phyloP scores from a whole-genome alignment of 2,329 filamentous ascomycete genomes.

The Botrytis elliptica region DNA sequence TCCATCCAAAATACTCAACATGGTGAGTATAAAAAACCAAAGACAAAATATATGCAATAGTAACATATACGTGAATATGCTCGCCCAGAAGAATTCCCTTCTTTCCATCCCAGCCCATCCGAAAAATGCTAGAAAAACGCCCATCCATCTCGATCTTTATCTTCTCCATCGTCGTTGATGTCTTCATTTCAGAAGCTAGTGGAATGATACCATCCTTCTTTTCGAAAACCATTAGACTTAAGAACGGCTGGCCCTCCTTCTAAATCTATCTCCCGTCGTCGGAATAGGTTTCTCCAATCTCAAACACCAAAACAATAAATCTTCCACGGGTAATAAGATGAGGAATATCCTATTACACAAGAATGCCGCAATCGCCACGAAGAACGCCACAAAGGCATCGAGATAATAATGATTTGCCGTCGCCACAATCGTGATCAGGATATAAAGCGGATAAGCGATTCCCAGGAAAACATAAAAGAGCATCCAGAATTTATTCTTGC shows the following conservation, averaged over 20 bases:
- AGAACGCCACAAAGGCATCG: constrained; percentile 49
- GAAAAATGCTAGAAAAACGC: constrained; percentile 5
- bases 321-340: constrained; percentile 50
- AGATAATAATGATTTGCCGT: constrained; percentile 57
- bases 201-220: too few relatives aligned
- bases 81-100: not conserved
- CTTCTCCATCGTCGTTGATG: not conserved
- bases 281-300: constrained; percentile 51
- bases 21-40: not conserved
- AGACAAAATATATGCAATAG: not conserved
- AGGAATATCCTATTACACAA: constrained; percentile 50
- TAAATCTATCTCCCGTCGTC: constrained; percentile 45
- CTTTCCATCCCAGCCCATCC: not conserved
- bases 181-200: too few relatives aligned
- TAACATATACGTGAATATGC: constrained; percentile 7
- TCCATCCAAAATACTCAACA: constrained; percentile 9
- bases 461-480: constrained; percentile 46
- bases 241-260: not conserved
- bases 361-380: constrained; percentile 48
- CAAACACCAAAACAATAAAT: constrained; percentile 48
- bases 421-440: constrained; percentile 51
- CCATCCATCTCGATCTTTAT: not conserved
- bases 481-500: constrained; percentile 45
- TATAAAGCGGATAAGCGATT: constrained; percentile 47
- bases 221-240: not conserved